Evolutionary conservation across 805 yeast species (phyloP), one percentile per base, ranked within the genome.

Genomic region (Sugiyamaella smithiae): DNA sequence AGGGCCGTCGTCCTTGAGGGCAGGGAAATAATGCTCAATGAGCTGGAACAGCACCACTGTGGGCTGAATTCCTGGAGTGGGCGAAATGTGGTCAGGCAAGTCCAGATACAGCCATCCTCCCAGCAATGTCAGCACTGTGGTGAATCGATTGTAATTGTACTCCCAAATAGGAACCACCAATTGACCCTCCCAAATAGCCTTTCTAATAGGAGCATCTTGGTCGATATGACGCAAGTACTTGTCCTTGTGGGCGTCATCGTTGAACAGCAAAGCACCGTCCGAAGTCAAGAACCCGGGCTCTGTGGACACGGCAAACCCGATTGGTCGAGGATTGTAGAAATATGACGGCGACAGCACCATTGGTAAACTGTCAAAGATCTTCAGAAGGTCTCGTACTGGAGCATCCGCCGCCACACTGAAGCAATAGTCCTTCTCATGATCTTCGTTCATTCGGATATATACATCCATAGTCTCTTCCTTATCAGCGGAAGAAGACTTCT

Each of bases 41-140:
- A 58, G 16, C 33, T 45, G 37, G 41, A 76, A 68, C 23, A 81
- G 49, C 57, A 80, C 78, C 59, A 81, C 84, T 8, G 95, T 84
- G 49, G 88, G 68, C 56, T 90, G 85, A 49, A 82, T 76, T 20
- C 97, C 97, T 0, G 98, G 98, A 3, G 98, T 91, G 42, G 97
- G 97, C 29, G 90, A 79, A 46, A 88, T 72, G 58, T 73, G 77
- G 62, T 88, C 96, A 1, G 99, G 99, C 64, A 93, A 75, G 69
- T 93, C 98, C 1, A 96, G 82, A 67, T 90, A 93, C 51, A 93
- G 76, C 98, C 99, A 93, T 14, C 69, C 67, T 7, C 76, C 45
- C 14, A 70, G 45, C 3, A 70, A 49, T 11, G 56, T 37, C 35
- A 59, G 29, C 2, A 61, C 57, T 3, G 56, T 45, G 35, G 59